These are phyloP conservation scores for Chalaropsis thielavioides DNA, from an alignment of 2,329 filamentous ascomycete genomes.

Conservation along the genomic window DNA sequence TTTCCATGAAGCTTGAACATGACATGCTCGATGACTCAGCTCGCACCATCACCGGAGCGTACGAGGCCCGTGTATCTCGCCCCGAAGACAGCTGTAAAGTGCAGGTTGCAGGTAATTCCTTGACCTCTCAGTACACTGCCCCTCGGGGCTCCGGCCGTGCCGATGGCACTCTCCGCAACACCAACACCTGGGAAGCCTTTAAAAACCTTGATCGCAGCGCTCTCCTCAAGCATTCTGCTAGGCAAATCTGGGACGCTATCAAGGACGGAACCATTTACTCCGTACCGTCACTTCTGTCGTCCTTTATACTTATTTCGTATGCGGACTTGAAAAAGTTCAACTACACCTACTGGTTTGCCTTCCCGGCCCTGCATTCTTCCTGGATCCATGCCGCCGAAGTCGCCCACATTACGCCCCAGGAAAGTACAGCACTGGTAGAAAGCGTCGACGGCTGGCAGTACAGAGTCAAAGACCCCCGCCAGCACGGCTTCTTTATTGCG, in stretches of 20 bases:
- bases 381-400: conserved; percentile 54
- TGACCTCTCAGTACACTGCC: conserved; percentile 46
- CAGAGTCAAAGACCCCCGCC: conserved; percentile 56
- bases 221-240: conserved; percentile 18
- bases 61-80: conserved; percentile 65
- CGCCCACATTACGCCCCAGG: conserved; percentile 44
- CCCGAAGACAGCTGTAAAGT: conserved; percentile 71
- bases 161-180: conserved; percentile 88
- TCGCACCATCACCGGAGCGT: conserved; percentile 71
- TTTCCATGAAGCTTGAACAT: conserved; percentile 85
- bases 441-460: conserved; percentile 79
- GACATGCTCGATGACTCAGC: conserved; percentile 93
- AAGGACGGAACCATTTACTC: conserved; percentile 93
- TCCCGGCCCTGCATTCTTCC: conserved; percentile 75
- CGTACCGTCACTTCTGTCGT: conserved; percentile 77
- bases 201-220: conserved; percentile 53
- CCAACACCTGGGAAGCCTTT: conserved; percentile 92
- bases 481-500: conserved; percentile 92
- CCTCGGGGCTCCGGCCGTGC: conserved; percentile 62
- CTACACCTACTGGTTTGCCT: conserved; percentile 97
- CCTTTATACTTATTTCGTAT: conserved; percentile 79
- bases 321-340: conserved; percentile 95
- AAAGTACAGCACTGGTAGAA: conserved; percentile 69
- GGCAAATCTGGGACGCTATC: conserved; percentile 90
- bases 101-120: conserved; percentile 75